A percentile compares a stretch with the other conserved stretches of the same genome.
Conservation (phyloP, 2,329 filamentous ascomycete species). For the Grosmannia serpens region DNA sequence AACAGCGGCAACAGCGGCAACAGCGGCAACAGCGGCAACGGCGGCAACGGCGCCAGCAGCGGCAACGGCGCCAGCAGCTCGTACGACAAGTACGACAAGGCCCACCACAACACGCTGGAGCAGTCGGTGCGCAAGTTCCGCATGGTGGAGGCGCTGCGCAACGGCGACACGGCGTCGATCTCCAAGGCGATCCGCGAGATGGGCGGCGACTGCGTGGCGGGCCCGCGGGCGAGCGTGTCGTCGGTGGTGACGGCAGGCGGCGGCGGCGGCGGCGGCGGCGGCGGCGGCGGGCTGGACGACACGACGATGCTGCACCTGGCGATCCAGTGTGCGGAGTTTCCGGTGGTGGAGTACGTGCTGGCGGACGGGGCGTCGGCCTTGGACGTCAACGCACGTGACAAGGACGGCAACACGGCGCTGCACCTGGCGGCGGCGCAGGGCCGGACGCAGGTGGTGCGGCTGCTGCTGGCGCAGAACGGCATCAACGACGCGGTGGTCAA, state of each 20-base stretch:
- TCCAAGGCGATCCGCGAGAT: conserved; percentile 71
- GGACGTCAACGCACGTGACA: conserved; percentile 82
- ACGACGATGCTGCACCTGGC: conserved; percentile 88
- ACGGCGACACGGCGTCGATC: conserved; percentile 82
- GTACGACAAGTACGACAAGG: not conserved
- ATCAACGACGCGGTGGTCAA: conserved; percentile 88
- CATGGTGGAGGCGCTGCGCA: conserved; percentile 83
- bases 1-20: no score
- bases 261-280: conserved; percentile 19
- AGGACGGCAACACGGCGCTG: conserved; percentile 87
- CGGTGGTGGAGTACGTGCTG: conserved; percentile 90
- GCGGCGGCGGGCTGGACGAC: conserved; percentile 51
- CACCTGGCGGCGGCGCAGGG: conserved; percentile 81
- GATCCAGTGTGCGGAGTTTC: conserved; percentile 86
- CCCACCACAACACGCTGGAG: conserved; percentile 51
- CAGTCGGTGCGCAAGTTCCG: conserved; percentile 92
- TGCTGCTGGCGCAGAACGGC: conserved; percentile 68
- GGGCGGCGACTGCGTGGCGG: conserved; percentile 26
- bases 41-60: no score
- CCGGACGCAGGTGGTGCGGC: conserved; percentile 65
- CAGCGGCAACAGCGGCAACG: not conserved
- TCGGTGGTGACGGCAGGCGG: conserved; percentile 29
- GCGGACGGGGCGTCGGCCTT: conserved; percentile 56
- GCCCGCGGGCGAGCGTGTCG: conserved; percentile 44
- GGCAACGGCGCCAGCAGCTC: not conserved